Conservation (phyloP, 345 rosid genomes). For the Syzygium aromaticum region DNA sequence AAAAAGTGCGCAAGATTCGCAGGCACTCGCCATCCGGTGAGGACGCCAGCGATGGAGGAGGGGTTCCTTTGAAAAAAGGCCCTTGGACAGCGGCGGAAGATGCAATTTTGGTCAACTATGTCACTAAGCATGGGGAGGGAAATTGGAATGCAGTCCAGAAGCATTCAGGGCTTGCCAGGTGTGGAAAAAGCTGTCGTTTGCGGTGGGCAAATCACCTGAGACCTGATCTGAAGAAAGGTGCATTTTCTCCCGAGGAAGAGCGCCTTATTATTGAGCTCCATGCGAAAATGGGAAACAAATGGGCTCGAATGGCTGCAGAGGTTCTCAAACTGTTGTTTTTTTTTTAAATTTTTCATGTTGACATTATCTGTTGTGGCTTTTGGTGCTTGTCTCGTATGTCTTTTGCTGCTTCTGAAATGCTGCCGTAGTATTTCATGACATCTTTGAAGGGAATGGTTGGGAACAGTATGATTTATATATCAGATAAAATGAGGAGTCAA, state of each 20-base stretch:
- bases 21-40: conserved; percentile 9
- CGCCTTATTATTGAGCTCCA: conserved; percentile 39
- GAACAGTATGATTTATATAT: not conserved
- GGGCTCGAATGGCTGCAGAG: conserved; percentile 54
- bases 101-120: conserved; percentile 36
- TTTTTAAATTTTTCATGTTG: not conserved
- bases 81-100: conserved; percentile 60
- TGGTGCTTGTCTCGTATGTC: not conserved
- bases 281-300: conserved; percentile 43
- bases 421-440: not conserved
- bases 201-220: conserved; percentile 68
- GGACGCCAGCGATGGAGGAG: conserved; percentile 18
- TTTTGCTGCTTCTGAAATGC: not conserved
- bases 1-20: conserved; percentile 5
- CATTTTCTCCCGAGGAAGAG: conserved; percentile 43
- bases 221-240: conserved; percentile 47
- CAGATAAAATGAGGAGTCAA: not conserved
- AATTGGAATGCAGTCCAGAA: conserved; percentile 69
- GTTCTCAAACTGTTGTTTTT: conserved; percentile 8
- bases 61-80: conserved; percentile 28
- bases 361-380: not conserved
- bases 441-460: not conserved
- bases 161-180: conserved; percentile 43
- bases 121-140: conserved; percentile 50
- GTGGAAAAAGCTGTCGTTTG: conserved; percentile 62